Evolutionary conservation across 257 asterid species (phyloP).

Genomic region (Nicotiana sylvestris): DNA sequence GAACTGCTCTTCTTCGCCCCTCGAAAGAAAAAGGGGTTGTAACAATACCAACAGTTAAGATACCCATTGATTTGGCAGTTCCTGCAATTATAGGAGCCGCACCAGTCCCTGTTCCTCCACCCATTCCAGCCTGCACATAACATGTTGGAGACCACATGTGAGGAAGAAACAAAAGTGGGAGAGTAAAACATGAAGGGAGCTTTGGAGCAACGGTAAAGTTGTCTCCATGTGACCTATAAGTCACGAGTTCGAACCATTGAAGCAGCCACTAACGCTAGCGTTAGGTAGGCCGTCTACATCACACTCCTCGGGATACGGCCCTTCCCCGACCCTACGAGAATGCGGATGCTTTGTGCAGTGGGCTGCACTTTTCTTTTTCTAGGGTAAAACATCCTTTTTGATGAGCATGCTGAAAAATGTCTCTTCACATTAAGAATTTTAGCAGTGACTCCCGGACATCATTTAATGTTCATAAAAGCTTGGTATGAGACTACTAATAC

Average conservation of each 20-base stretch:
- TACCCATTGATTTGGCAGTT: constrained; percentile 84
- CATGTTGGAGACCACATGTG: neutral
- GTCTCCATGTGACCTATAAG: no score
- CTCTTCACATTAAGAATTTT: neutral
- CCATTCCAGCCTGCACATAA: constrained; percentile 87
- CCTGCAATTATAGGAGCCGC: constrained; percentile 97
- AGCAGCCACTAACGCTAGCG: no score
- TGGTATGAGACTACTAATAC: neutral
- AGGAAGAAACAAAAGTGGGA: neutral
- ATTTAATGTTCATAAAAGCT: neutral
- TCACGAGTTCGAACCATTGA: no score
- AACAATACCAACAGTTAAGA: constrained; percentile 90
- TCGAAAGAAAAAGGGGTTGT: constrained; percentile 95
- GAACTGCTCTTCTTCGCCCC: constrained; percentile 94
- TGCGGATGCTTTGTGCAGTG: no score
- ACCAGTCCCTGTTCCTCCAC: constrained; percentile 98
- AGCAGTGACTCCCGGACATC: neutral
- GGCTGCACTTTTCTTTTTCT: neutral
- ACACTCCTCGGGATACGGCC: no score
- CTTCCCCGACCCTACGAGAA: no score
- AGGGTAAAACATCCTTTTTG: neutral
- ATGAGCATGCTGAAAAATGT: neutral
- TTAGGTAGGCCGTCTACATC: no score
- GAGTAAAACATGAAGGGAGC: neutral
- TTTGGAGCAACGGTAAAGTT: no score